Evolutionary conservation across 768 basidiomycete genomes (phyloP).

Genomic region (Macrolepiota dolichaula): DNA sequence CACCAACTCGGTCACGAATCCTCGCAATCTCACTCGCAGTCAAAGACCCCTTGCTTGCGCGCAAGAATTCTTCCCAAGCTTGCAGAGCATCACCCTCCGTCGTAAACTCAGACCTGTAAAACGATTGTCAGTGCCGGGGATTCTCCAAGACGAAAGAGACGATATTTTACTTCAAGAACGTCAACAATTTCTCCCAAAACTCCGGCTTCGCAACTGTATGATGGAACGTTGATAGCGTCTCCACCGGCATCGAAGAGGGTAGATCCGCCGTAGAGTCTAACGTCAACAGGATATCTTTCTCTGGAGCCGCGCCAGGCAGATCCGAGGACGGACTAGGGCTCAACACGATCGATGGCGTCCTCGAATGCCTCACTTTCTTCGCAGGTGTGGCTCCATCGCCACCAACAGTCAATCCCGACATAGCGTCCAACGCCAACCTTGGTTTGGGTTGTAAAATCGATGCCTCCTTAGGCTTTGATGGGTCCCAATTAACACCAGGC

Average conservation of each 20-base stretch:
- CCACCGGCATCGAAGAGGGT: constrained; percentile 36
- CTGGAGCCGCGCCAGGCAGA: constrained; percentile 23
- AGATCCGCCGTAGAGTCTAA: constrained; percentile 48
- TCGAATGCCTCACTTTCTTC: constrained; percentile 44
- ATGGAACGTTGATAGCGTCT: constrained; percentile 56
- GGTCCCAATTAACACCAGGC: constrained; percentile 66
- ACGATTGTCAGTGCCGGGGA: neutral
- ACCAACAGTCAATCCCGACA: constrained; percentile 16
- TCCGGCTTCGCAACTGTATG: constrained; percentile 66
- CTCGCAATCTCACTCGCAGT: constrained; percentile 86
- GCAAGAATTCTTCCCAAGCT: constrained; percentile 86
- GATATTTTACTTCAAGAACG: constrained; percentile 58
- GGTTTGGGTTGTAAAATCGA: constrained; percentile 13
- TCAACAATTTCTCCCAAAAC: constrained; percentile 74
- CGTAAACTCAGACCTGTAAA: constrained; percentile 55
- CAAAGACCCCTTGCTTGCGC: constrained; percentile 75
- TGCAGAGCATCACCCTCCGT: constrained; percentile 59
- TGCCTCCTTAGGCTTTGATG: constrained; percentile 33
- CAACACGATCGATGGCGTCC: constrained; percentile 76
- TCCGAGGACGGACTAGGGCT: constrained; percentile 69
- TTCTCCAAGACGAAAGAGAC: neutral
- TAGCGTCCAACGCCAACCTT: constrained; percentile 10
- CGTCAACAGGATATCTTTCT: constrained; percentile 66
- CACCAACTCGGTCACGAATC: constrained; percentile 86
- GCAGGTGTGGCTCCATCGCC: constrained; percentile 24